Evolutionary conservation across 495 filamentous ascomycete genomes (phyloP), one percentile per base, ranked within the genome.

Genomic region (Usnea hakonensis): DNA sequence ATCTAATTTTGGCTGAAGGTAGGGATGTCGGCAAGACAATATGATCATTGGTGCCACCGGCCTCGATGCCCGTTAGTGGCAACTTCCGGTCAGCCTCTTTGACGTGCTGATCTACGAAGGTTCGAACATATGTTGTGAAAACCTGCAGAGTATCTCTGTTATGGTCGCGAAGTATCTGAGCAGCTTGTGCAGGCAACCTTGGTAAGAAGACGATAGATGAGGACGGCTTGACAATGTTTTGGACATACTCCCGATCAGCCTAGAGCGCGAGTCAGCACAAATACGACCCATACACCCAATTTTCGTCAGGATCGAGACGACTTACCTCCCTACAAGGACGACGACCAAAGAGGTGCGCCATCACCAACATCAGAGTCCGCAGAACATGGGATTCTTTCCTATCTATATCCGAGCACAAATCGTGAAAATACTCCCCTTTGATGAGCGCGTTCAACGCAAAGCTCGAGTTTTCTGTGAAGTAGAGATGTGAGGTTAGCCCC

Each of bases 391-490:
- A 68, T 5, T 64, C 32, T 30, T 74, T 71, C 21, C 64, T 69
- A 23, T 75, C 58, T 26, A 87, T 74, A 14, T 80, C 70, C 2
- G 76, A 73, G 63, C 85, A 87, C 0, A 91, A 66, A 6, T 73
- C 66, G 64, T 88, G 82, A 69, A 91, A 87, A 66, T 87, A 89
- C 0, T 86, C 87, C 26, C 74, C 78, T 57, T 79, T 83, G 8
- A 92, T 71, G 2, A 92, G 77, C 3, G 87, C 81, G 66, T 92
- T 88, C 70, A 91, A 87, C 0, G 87, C 85, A 64, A 90, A 92
- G 37, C 79, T 81, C 0, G 82, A 82, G 64, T 84, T 87, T 65
- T 90, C 89, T 0, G 85, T 86, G 64, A 83, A 90, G 71, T 88
- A 90, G 0, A 92, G 76, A 72, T 90, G 88, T 7, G 80, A 79